These are phyloP conservation scores for Bassia scoparia DNA, from an alignment of 148 eudicot genomes.

Conservation along the genomic window DNA sequence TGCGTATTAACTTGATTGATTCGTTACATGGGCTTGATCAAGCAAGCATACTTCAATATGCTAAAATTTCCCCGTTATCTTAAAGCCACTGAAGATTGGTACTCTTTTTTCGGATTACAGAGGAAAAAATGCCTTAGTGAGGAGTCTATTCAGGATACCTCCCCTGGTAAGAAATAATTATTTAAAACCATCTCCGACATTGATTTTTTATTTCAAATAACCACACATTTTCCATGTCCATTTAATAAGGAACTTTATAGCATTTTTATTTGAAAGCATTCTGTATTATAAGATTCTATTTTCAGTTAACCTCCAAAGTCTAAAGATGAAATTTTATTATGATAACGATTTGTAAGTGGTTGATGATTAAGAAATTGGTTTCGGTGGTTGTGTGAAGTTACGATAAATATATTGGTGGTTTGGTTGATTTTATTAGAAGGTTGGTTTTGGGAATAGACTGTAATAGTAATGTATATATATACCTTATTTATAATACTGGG, in stretches of 20 bases:
- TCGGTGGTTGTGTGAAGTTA: background rate
- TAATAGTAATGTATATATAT: no score
- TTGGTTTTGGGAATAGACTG: background rate
- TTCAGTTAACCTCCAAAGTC: background rate
- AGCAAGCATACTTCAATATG: slow-evolving; percentile 36
- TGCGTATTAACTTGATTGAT: slow-evolving; percentile 70
- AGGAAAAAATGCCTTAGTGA: background rate
- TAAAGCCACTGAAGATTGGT: slow-evolving; percentile 6
- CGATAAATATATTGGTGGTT: background rate
- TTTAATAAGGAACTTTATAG: background rate
- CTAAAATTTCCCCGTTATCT: slow-evolving; percentile 22
- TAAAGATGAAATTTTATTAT: background rate
- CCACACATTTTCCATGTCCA: background rate
- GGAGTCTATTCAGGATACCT: background rate
- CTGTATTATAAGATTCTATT: no score
- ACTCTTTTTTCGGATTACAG: background rate
- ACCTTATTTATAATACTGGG: no score
- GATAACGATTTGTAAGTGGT: background rate
- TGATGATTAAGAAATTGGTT: background rate
- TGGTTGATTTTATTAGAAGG: background rate
- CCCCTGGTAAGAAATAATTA: background rate
- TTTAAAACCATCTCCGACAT: background rate
- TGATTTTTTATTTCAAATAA: background rate
- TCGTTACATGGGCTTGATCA: slow-evolving; percentile 68
- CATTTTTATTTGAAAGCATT: no score